These are phyloP conservation scores for Epichloe hybrida DNA, from an alignment of 2,329 filamentous ascomycete species.

Conservation along the genomic window DNA sequence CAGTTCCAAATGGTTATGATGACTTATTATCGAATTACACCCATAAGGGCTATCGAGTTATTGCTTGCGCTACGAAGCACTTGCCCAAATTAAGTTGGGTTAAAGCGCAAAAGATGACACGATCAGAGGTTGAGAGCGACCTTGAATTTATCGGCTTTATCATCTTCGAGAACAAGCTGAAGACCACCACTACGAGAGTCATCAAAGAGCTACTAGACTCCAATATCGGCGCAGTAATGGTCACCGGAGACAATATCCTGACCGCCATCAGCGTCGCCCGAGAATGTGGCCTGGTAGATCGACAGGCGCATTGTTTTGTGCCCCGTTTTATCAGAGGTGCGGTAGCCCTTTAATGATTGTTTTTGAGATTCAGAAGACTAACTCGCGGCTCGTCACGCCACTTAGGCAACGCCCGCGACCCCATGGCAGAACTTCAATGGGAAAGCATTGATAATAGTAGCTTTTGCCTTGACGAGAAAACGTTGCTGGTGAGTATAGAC, in stretches of 20 bases:
- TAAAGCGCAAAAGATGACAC: constrained; percentile 86
- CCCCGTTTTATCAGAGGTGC: constrained; percentile 70
- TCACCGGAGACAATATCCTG: constrained; percentile 93
- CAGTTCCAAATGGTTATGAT: constrained; percentile 77
- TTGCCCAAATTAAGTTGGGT: constrained; percentile 83
- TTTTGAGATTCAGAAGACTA: background rate
- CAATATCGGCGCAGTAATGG: constrained; percentile 85
- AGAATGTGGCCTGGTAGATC: constrained; percentile 74
- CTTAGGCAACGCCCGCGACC: constrained; percentile 56
- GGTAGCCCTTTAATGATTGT: constrained; percentile 1
- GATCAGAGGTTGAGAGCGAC: constrained; percentile 67
- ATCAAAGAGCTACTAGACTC: constrained; percentile 72
- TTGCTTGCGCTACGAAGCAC: constrained; percentile 84
- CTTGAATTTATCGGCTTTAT: constrained; percentile 93
- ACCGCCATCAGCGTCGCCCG: constrained; percentile 92
- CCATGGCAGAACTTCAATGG: constrained; percentile 66
- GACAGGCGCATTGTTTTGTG: constrained; percentile 78
- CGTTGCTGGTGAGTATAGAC: constrained; percentile 43
- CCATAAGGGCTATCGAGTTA: constrained; percentile 90
- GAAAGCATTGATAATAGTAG: constrained; percentile 84
- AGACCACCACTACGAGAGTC: constrained; percentile 69
- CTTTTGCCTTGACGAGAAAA: constrained; percentile 65
- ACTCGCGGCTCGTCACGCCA: background rate
- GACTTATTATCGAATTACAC: constrained; percentile 84
- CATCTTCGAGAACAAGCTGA: constrained; percentile 97